Base-by-base conservation (phyloP, 1,284 basidiomycete species). In the Pyrrhoderma lamaoense region DNA sequence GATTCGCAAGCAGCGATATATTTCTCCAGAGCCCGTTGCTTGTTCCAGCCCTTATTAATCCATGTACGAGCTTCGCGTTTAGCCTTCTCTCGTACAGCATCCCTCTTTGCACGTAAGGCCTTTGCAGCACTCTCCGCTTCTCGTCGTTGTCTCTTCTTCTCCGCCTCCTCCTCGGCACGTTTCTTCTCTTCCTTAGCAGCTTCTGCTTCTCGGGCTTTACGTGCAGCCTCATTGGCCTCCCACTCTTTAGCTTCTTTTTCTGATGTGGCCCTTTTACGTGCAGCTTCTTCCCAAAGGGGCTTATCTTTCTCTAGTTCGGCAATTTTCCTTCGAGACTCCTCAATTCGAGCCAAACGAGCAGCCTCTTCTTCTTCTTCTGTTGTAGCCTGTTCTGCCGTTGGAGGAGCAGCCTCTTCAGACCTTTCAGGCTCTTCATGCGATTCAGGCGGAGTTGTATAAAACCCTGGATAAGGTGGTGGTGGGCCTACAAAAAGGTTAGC, bases 271-370 rank as follows among this genome's bases (percentile, higher is more conserved):
- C 82, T 72, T 54, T 67, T 68, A 49, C 66, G 70, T 21, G 75
- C 73, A 50, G 71, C 67, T 58, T 70, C 67, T 56, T 82, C 73
- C 79, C 82, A 85, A 8, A 85, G 56, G 1, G 79, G 80, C 11
- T 72, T 65, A 64, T 86, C 82, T 44, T 67, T 70, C 61, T 88
- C 82, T 1, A 88, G 73, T 56, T 85, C 80, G 7, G 75, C 78
- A 48, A 86, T 70, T 60, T 85, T 87, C 43, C 77, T 72, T 37
- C 76, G 73, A 1, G 85, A 86, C 60, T 82, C 80, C 18, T 73
- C 78, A 53, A 86, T 75, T n/a, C 66, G 67, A 9, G 27, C 27
- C 5, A 31, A 31, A 31, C 11, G 27, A 31, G 27, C 5, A 31
- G 27, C 27, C 27, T 5, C 5, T 31, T 5, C 27, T 11, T 31